Evolutionary conservation across 768 basidiomycete genomes (phyloP).

Genomic region (Chiua virens): DNA sequence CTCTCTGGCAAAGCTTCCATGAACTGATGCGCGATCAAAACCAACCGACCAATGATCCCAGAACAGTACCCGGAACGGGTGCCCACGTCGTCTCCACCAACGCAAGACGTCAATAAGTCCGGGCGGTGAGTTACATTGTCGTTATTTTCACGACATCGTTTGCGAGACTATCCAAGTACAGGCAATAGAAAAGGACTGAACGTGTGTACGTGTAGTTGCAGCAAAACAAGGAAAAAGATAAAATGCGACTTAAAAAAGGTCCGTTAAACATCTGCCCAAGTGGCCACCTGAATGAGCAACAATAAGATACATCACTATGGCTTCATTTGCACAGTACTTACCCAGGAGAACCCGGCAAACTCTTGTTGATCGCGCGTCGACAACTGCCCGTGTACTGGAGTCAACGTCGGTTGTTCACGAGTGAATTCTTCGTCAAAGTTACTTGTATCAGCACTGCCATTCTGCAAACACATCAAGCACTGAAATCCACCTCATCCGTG

Average conservation of each 20-base stretch:
- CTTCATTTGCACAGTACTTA: constrained; percentile 26
- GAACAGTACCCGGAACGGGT: constrained; percentile 65
- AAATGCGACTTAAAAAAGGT: constrained; percentile 25
- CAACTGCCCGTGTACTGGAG: constrained; percentile 94
- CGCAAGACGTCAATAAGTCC: constrained; percentile 23
- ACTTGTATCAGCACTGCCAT: constrained; percentile 82
- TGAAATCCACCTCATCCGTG: not conserved
- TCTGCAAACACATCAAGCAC: constrained; percentile 42
- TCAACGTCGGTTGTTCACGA: constrained; percentile 92
- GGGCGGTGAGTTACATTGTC: constrained; percentile 18
- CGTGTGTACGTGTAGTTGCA: constrained; percentile 33
- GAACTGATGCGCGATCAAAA: constrained; percentile 64
- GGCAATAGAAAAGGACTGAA: constrained; percentile 23
- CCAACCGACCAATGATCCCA: constrained; percentile 30
- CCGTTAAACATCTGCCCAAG: constrained; percentile 57
- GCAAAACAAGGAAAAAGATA: constrained; percentile 31
- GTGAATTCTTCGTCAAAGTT: constrained; percentile 99
- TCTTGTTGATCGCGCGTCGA: constrained; percentile 89
- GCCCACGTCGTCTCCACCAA: constrained; percentile 53
- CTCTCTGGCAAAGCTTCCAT: constrained; percentile 81
- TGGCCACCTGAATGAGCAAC: constrained; percentile 33
- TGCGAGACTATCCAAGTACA: constrained; percentile 41
- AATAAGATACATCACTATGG: not conserved
- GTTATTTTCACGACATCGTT: constrained; percentile 23
- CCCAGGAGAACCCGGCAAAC: constrained; percentile 98